A percentile compares a stretch with the other conserved stretches of the same genome.
Evolutionary conservation across 305 asterid genomes (phyloP).

Genomic region (Fraxinus latifolia): DNA sequence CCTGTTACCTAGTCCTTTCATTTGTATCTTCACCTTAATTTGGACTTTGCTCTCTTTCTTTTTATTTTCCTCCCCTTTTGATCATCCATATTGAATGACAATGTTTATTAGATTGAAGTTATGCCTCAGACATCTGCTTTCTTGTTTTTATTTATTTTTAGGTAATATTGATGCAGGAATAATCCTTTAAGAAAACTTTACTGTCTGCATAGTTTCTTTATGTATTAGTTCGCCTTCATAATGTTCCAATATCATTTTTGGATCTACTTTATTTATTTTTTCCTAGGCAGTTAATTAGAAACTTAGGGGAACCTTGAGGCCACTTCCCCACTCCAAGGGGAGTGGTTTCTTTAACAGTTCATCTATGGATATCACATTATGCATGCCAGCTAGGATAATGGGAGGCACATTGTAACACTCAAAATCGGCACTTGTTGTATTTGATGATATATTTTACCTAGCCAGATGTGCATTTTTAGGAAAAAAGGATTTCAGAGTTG

Average conservation of each 20-base stretch:
- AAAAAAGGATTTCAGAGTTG: constrained; percentile 2
- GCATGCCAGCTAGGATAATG: neutral
- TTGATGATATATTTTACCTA: constrained; percentile 1
- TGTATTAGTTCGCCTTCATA: neutral
- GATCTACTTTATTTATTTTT: neutral
- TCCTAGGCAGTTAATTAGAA: neutral
- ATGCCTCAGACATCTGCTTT: neutral
- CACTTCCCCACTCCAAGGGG: neutral
- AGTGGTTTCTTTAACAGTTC: neutral
- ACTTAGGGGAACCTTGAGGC: neutral
- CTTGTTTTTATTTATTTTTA: neutral
- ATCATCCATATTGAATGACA: neutral
- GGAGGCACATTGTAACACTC: neutral
- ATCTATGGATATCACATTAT: neutral
- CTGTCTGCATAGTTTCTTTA: neutral
- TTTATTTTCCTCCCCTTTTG: neutral
- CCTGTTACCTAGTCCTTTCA: neutral
- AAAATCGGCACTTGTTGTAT: neutral
- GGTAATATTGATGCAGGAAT: neutral
- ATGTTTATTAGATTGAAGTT: neutral
- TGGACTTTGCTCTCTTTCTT: neutral
- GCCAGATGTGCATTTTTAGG: constrained; percentile 2
- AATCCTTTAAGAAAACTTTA: neutral
- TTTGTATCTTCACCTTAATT: neutral
- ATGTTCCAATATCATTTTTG: neutral